phyloP scores from a whole-genome alignment of 441 rosid genomes.

The Rhodomyrtus psidioides region DNA sequence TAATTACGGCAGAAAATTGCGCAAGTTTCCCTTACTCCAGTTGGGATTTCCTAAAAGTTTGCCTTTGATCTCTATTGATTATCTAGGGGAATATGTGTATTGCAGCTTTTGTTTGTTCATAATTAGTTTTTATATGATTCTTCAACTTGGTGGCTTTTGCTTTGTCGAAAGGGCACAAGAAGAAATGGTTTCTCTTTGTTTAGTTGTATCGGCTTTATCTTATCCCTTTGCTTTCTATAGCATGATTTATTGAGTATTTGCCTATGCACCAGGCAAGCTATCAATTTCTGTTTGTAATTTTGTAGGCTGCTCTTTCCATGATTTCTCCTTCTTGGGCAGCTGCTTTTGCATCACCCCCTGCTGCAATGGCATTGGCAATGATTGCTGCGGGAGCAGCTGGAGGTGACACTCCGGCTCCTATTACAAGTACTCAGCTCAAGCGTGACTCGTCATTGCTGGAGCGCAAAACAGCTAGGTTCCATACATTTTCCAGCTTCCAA shows the following conservation, averaged over 20 bases:
- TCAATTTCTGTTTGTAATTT: not conserved
- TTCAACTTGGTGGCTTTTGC: not conserved
- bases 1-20: not conserved
- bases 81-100: not conserved
- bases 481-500: conserved; percentile 93
- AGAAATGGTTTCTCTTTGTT: not conserved
- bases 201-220: not conserved
- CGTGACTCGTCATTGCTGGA: conserved; percentile 86
- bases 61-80: not conserved
- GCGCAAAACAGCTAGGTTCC: conserved; percentile 67
- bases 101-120: not conserved
- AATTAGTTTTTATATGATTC: not conserved
- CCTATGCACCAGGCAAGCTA: not conserved
- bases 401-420: conserved; percentile 69
- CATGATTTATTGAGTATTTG: not conserved
- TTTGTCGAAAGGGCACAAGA: not conserved
- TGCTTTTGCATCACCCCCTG: conserved; percentile 99
- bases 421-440: conserved; percentile 51
- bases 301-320: conserved; percentile 93
- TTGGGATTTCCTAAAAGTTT: not conserved
- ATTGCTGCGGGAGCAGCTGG: conserved; percentile 99
- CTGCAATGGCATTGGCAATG: conserved; percentile 99
- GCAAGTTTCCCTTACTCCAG: not conserved
- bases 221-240: not conserved
- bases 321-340: conserved; percentile 97